A percentile compares a stretch with the other conserved stretches of the same genome.
Evolutionary conservation across 2,329 filamentous ascomycete genomes (phyloP).

Genomic region (Tetracladium maxilliforme): DNA sequence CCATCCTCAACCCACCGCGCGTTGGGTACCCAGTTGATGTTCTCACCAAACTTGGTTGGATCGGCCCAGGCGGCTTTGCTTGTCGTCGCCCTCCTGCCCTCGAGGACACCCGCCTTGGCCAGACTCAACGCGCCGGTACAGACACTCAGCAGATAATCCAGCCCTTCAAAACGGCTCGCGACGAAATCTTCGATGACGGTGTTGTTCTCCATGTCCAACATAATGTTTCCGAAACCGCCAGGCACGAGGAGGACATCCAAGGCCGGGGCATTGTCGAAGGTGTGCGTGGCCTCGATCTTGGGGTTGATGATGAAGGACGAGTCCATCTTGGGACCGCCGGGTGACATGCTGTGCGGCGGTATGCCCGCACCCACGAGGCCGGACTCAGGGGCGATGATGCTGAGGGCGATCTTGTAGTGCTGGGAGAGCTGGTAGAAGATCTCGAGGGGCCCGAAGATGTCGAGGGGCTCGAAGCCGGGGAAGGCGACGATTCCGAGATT

Average conservation of each 20-base stretch:
- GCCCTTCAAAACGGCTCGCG: background rate
- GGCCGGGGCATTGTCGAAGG: conserved; percentile 16
- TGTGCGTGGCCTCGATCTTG: conserved; percentile 22
- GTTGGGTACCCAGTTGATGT: conserved; percentile 3
- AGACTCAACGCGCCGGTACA: conserved; percentile 3
- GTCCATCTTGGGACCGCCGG: conserved; percentile 13
- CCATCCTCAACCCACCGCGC: conserved; percentile 3
- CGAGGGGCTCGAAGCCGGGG: conserved; percentile 26
- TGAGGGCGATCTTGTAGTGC: conserved; percentile 20
- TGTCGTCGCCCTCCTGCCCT: conserved; percentile 3
- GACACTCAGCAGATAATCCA: conserved; percentile 3
- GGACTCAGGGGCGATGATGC: conserved; percentile 22
- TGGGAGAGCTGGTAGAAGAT: conserved; percentile 24
- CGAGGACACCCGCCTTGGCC: conserved; percentile 1
- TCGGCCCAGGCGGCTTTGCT: conserved; percentile 2
- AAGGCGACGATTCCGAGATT: conserved; percentile 27
- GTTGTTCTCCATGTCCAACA: conserved; percentile 8
- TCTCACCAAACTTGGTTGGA: background rate
- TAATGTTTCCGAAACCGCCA: conserved; percentile 17
- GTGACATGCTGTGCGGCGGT: conserved; percentile 7
- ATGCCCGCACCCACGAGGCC: conserved; percentile 23
- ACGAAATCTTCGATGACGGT: conserved; percentile 9
- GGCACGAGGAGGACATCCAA: conserved; percentile 23
- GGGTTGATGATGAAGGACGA: too few relatives aligned
- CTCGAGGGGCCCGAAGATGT: conserved; percentile 30